A percentile compares a stretch with the other conserved stretches of the same genome.
Evolutionary conservation across 805 yeast species (phyloP).

Genomic region (Barnettozyma botsteinii): DNA sequence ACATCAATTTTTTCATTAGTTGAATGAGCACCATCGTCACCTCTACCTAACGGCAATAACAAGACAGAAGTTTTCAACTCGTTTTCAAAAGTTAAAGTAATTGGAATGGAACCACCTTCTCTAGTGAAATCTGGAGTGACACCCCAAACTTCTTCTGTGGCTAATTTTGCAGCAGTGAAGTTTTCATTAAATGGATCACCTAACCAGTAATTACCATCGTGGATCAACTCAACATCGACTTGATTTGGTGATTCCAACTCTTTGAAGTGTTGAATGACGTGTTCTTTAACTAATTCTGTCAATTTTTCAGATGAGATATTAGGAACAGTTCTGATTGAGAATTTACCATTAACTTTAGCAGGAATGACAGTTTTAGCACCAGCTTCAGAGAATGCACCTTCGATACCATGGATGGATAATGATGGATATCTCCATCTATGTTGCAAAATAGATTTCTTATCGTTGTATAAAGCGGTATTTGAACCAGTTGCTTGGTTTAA

Average conservation of each 20-base stretch:
- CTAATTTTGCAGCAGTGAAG: slow-evolving; percentile 90
- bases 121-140: slow-evolving; percentile 95
- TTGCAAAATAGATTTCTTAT: slow-evolving; percentile 83
- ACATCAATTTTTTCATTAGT: slow-evolving; percentile 92
- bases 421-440: slow-evolving; percentile 99
- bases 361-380: slow-evolving; percentile 99
- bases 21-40: slow-evolving; percentile 99
- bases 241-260: slow-evolving; percentile 74
- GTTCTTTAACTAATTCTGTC: slow-evolving; percentile 69
- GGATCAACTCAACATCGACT: slow-evolving; percentile 67
- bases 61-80: slow-evolving; percentile 80
- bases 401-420: slow-evolving; percentile 91
- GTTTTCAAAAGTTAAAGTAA: slow-evolving; percentile 89
- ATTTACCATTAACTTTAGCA: slow-evolving; percentile 88
- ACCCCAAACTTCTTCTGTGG: slow-evolving; percentile 92
- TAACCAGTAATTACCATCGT: slow-evolving; percentile 96
- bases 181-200: slow-evolving; percentile 89
- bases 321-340: slow-evolving; percentile 96
- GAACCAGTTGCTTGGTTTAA: slow-evolving; percentile 88
- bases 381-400: slow-evolving; percentile 90
- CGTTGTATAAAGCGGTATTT: slow-evolving; percentile 68
- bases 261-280: slow-evolving; percentile 60
- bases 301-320: slow-evolving; percentile 77
- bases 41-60: slow-evolving; percentile 95
- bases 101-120: slow-evolving; percentile 99